These are phyloP conservation scores for Saccharomycopsis sp. DNA, from an alignment of 805 yeast genomes.

Conservation along the genomic window DNA sequence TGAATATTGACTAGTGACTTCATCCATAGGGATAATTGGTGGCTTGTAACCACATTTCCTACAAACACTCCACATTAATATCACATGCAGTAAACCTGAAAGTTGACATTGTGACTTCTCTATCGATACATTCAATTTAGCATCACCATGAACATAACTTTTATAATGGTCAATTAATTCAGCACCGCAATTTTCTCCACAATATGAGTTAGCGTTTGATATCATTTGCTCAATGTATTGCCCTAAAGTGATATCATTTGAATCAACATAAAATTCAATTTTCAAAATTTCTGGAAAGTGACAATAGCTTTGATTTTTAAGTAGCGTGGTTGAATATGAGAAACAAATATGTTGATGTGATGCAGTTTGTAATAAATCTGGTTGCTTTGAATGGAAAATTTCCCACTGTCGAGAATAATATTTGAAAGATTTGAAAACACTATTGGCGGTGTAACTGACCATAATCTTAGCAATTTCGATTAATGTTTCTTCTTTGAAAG, in stretches of 20 bases:
- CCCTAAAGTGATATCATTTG: conserved; percentile 80
- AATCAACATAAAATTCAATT: conserved; percentile 80
- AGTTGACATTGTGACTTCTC: conserved; percentile 54
- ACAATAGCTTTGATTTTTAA: conserved; percentile 84
- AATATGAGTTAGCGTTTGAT: conserved; percentile 53
- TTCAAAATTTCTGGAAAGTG: conserved; percentile 78
- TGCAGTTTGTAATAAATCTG: conserved; percentile 59
- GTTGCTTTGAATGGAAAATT: conserved; percentile 41
- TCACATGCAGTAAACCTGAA: conserved; percentile 50
- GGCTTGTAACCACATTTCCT: conserved; percentile 67
- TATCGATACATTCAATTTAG: conserved; percentile 69
- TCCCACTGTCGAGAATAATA: conserved; percentile 59
- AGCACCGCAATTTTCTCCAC: conserved; percentile 77
- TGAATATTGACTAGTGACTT: conserved; percentile 81
- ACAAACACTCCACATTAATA: conserved; percentile 89
- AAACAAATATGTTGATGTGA: conserved; percentile 74
- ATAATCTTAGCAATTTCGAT: conserved; percentile 4
- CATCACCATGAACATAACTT: conserved; percentile 83
- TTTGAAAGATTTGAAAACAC: conserved; percentile 28
- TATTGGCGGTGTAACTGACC: conserved; percentile 18
- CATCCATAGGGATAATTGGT: conserved; percentile 76
- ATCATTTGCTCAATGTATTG: conserved; percentile 78
- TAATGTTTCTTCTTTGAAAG: neutral
- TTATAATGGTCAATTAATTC: conserved; percentile 66
- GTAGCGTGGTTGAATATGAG: conserved; percentile 74